phyloP scores from a whole-genome alignment of 257 asterid genomes.

The Solanum tacnaense region DNA sequence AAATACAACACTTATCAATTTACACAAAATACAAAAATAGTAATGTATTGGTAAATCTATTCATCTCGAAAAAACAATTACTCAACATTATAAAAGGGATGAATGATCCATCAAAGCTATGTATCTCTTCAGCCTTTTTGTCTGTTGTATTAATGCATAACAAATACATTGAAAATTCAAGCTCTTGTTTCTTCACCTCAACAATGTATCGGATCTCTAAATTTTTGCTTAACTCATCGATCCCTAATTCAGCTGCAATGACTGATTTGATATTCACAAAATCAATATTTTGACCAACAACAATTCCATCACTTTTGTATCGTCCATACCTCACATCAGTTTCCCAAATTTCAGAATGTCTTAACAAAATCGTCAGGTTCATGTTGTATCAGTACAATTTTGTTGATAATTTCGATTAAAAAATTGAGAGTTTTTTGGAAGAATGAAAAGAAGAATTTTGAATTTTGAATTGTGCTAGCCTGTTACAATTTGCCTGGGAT shows the following conservation, averaged over 20 bases:
- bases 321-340: background rate
- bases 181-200: background rate
- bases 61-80: too few species aligned
- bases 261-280: background rate
- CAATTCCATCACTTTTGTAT: background rate
- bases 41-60: background rate
- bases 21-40: background rate
- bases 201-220: background rate
- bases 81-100: background rate
- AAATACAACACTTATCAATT: background rate
- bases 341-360: too few species aligned
- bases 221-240: too few species aligned
- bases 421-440: background rate
- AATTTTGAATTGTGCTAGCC: background rate
- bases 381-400: background rate
- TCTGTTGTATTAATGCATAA: background rate
- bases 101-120: background rate
- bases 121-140: background rate
- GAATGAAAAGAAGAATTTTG: too few species aligned
- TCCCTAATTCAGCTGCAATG: background rate
- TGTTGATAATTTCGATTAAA: too few species aligned
- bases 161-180: too few species aligned
- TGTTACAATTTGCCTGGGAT: background rate
- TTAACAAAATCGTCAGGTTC: background rate
- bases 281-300: too few species aligned